Evolutionary conservation across 805 yeast genomes (phyloP), one percentile per base, ranked within the genome.

Genomic region (Komagataella ulmi): DNA sequence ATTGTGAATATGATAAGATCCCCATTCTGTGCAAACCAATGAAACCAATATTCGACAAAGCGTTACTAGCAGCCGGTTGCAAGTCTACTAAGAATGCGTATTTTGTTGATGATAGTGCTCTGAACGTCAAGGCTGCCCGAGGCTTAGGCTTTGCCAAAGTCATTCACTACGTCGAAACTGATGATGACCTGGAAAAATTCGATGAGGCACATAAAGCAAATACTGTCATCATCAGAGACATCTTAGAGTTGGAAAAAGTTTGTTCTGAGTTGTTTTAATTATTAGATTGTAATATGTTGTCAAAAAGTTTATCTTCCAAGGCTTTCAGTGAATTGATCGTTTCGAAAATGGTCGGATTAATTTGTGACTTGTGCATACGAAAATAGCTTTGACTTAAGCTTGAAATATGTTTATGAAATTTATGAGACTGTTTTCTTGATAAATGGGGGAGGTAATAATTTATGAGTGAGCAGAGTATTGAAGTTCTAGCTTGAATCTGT

Each of bases 11-110:
- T 63, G 71, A 80, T 49, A 61, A 71, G 50, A 80, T 79, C 52
- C 83, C 85, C 5, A 73, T 91, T 53, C 68, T 83, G 36, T 93
- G 98, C 69, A 91, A 91, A 68, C 99, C 99, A n/a, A 87, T 86
- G 80, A 68, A 72, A 17, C 72, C 68, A 51, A 80, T 83, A 59
- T 91, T 82, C 61, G 74, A 76, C 44, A 75, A 72, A 52, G 86
- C 85, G n/a, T 72, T 88, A 66, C 53, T 61, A 7, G 77, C 81
- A 48, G 83, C 96, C 30, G 83, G 84, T 21, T 77, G 79, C 8
- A 62, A 67, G 8, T 68, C 71, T 53, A 66, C 74, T 51, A 49
- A 56, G 61, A 74, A 72, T 55, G 81, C 81, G 14, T 84, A 83
- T 65, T 93, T 87, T 61, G 80, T 91, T 10, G 99, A 91, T 65